Evolutionary conservation across 1,284 basidiomycete genomes (phyloP).

Genomic region (Heterobasidion irregulare): DNA sequence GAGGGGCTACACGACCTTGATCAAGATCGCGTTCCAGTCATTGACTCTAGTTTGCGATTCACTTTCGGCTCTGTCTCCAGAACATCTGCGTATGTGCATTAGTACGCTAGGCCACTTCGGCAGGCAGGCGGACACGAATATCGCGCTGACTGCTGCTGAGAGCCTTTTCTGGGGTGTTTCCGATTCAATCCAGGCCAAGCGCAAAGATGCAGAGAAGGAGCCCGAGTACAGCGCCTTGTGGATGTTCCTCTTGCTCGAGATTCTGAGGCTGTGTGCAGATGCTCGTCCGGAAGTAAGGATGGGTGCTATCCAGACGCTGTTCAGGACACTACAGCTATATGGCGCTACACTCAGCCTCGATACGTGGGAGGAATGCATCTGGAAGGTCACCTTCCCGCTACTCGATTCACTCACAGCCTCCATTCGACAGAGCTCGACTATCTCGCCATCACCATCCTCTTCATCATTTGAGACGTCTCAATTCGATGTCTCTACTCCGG

Average conservation of each 20-base stretch:
- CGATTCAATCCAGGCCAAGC: slow-evolving; percentile 79
- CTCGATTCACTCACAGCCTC: slow-evolving; percentile 64
- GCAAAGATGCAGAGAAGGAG: slow-evolving; percentile 58
- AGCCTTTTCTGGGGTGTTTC: slow-evolving; percentile 90
- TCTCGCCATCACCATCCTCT: slow-evolving; percentile 2
- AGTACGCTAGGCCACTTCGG: slow-evolving; percentile 87
- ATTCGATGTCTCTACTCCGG: slow-evolving; percentile 9
- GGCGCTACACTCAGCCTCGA: slow-evolving; percentile 71
- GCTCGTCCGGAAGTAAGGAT: slow-evolving; percentile 81
- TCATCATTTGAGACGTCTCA: slow-evolving; percentile 3
- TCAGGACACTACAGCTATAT: slow-evolving; percentile 90
- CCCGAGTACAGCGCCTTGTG: slow-evolving; percentile 76
- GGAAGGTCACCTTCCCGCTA: slow-evolving; percentile 86
- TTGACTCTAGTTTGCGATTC: slow-evolving; percentile 93
- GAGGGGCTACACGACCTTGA: slow-evolving; percentile 55
- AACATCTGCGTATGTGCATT: slow-evolving; percentile 84
- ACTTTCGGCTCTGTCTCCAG: slow-evolving; percentile 71
- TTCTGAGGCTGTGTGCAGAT: slow-evolving; percentile 80
- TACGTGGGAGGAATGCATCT: slow-evolving; percentile 85
- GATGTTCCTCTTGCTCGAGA: slow-evolving; percentile 85
- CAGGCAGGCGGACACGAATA: slow-evolving; percentile 89
- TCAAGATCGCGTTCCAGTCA: slow-evolving; percentile 91
- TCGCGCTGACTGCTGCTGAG: slow-evolving; percentile 87
- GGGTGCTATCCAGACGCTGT: slow-evolving; percentile 92
- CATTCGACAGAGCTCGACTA: slow-evolving; percentile 31